Evolutionary conservation across 345 rosid genomes (phyloP), one percentile per base, ranked within the genome.

Genomic region (Melaleuca alternifolia): DNA sequence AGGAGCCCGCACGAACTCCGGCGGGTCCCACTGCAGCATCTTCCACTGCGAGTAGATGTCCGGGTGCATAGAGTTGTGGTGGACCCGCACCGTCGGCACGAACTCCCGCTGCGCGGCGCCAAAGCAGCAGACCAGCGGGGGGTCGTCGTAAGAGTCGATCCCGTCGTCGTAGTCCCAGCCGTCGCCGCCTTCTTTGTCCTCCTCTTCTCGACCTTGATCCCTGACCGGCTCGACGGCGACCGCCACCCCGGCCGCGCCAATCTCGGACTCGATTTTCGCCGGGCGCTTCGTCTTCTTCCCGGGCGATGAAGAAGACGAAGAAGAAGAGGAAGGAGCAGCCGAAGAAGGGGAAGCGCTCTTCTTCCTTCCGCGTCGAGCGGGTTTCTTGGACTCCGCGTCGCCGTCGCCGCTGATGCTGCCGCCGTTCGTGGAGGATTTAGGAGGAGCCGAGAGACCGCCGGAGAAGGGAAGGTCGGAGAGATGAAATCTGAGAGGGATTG

Each of bases 1-100:
- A 0, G 97, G 99, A 14, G 97, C 95, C 85, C 98, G 87, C 8
- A 89, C 94, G 86, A 96, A 96, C 91, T 97, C 98, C 61, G 99
- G 98, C 21, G 99, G 99, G 83, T 94, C 96, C 98, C 98, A 96
- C 90, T 96, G 99, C 37, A 97, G 91, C 98, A 93, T 94, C 90
- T 96, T 97, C 99, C 99, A 96, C 88, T 94, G 90, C 28, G 98
- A 95, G 92, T 97, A 96, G 0, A 92, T 95, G 76, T 97, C 98
- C 85, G 95, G 98, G 81, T 97, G 96, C 98, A 94, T 93, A 85
- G 88, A 95, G 14, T 93, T 89, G 79, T 95, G 95, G 87, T 94
- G 94, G 61, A 93, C 97, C 89, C 99, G 90, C 85, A 96, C 99
- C 57, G 93, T 91, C 2, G 99, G 99, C 52, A 96, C 92, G 84